Evolutionary conservation across 2,329 filamentous ascomycete genomes (phyloP).

Genomic region (Botrytis fragariae): DNA sequence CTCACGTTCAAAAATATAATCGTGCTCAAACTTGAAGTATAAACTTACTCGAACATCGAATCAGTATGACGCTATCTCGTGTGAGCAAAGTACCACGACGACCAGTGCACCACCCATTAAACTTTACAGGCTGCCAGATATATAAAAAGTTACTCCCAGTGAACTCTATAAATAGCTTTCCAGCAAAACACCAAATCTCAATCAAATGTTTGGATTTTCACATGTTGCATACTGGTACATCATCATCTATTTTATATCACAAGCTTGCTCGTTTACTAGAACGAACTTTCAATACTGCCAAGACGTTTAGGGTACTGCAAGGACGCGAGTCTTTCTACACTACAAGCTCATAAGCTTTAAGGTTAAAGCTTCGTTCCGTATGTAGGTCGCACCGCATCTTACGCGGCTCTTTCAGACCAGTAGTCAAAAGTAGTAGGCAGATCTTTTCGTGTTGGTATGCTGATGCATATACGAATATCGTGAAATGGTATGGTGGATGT

Average conservation of each 20-base stretch:
- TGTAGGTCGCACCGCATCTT: not conserved
- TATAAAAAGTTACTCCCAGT: not conserved
- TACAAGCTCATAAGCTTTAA: constrained; percentile 2
- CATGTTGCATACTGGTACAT: not conserved
- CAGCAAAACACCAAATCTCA: not conserved
- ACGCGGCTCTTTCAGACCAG: not conserved
- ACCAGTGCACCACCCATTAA: not conserved
- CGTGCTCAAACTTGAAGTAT: not conserved
- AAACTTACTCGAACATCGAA: not conserved
- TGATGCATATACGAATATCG: not conserved
- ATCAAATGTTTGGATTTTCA: not conserved
- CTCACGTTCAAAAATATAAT: not conserved
- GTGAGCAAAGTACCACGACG: not conserved
- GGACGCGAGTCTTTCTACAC: constrained; percentile 7
- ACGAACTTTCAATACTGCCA: constrained; percentile 4
- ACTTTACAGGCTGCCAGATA: not conserved
- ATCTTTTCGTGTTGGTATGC: not conserved
- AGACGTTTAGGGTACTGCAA: constrained; percentile 19
- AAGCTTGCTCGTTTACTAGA: not conserved
- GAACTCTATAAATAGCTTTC: not conserved
- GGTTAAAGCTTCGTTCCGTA: not conserved
- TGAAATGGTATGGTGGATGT: not conserved
- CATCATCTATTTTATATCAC: not conserved
- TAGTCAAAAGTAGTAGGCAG: not conserved
- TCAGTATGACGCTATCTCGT: not conserved